A percentile compares a stretch with the other conserved stretches of the same genome.
These are phyloP conservation scores for Lupinus albus DNA, from an alignment of 306 rosid genomes.

Conservation along the genomic window DNA sequence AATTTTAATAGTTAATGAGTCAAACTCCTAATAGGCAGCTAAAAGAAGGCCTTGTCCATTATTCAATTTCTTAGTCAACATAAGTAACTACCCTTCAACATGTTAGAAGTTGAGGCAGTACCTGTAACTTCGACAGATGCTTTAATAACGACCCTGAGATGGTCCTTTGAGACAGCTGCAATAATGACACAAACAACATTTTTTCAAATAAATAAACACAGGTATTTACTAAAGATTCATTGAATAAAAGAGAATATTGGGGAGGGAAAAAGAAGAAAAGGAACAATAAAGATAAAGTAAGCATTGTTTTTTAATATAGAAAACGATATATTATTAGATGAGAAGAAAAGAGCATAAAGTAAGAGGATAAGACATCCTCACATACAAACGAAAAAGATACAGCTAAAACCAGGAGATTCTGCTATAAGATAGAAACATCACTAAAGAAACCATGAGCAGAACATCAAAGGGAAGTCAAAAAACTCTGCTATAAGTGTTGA, in stretches of 20 bases:
- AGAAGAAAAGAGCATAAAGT: neutral
- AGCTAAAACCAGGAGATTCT: too few species aligned
- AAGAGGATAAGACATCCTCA: neutral
- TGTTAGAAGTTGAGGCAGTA: slow-evolving; percentile 46
- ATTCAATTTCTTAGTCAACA: slow-evolving; percentile 15
- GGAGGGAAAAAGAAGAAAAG: neutral
- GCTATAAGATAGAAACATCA: too few species aligned
- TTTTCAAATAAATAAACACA: slow-evolving; percentile 26
- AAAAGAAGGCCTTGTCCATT: slow-evolving; percentile 24
- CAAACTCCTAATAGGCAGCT: neutral
- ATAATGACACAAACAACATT: slow-evolving; percentile 34
- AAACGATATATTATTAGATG: neutral
- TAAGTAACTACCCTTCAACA: slow-evolving; percentile 29
- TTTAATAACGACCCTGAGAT: slow-evolving; percentile 92
- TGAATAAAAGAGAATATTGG: slow-evolving; percentile 6
- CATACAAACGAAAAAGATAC: neutral
- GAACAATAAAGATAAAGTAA: slow-evolving; percentile 11
- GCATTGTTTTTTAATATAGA: neutral
- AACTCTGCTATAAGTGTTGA: too few species aligned
- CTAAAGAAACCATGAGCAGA: too few species aligned
- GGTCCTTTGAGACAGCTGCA: slow-evolving; percentile 96
- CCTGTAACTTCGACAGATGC: slow-evolving; percentile 97
- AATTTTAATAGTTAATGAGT: slow-evolving; percentile 3
- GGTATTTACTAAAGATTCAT: neutral
- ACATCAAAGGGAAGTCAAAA: too few species aligned